These are phyloP conservation scores for Plasmopara halstedii DNA, from an alignment of 352 stramenopile species.

Conservation along the genomic window DNA sequence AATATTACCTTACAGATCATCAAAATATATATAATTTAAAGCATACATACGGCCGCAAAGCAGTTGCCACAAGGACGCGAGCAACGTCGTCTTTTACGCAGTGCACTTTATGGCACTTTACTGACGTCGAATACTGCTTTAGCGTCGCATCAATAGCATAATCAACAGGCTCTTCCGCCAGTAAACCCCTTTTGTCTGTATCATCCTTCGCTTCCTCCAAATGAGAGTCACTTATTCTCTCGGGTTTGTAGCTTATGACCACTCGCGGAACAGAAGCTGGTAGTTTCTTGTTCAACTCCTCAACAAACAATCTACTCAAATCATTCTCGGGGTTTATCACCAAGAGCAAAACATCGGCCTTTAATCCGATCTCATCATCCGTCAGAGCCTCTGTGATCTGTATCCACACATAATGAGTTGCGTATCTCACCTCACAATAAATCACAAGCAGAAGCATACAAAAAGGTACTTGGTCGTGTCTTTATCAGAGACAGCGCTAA, in stretches of 20 bases:
- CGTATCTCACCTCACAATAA: background rate
- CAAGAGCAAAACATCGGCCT: slow-evolving; percentile 64
- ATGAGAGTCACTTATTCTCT: slow-evolving; percentile 10
- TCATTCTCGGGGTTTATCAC: slow-evolving; percentile 52
- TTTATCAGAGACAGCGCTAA: slow-evolving; percentile 47
- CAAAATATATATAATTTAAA: background rate
- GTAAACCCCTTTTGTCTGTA: slow-evolving; percentile 7
- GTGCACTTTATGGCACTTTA: slow-evolving; percentile 34
- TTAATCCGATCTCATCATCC: slow-evolving; percentile 58
- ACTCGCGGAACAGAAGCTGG: slow-evolving; percentile 47
- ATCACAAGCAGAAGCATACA: slow-evolving; percentile 21
- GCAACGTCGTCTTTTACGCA: slow-evolving; percentile 29
- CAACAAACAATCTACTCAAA: slow-evolving; percentile 32
- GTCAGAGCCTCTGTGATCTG: slow-evolving; percentile 61
- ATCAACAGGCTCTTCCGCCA: slow-evolving; percentile 17
- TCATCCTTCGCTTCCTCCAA: slow-evolving; percentile 6
- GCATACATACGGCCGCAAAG: slow-evolving; percentile 44
- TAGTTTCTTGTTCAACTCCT: slow-evolving; percentile 50
- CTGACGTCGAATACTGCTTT: slow-evolving; percentile 38
- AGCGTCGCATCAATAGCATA: slow-evolving; percentile 41
- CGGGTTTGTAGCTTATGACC: slow-evolving; percentile 44
- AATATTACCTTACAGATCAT: background rate
- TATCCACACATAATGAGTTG: slow-evolving; percentile 2
- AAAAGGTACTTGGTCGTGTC: slow-evolving; percentile 60
- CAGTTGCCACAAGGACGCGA: slow-evolving; percentile 35